phyloP scores from a whole-genome alignment of 306 rosid genomes.

The Cicer pinnatifidum region DNA sequence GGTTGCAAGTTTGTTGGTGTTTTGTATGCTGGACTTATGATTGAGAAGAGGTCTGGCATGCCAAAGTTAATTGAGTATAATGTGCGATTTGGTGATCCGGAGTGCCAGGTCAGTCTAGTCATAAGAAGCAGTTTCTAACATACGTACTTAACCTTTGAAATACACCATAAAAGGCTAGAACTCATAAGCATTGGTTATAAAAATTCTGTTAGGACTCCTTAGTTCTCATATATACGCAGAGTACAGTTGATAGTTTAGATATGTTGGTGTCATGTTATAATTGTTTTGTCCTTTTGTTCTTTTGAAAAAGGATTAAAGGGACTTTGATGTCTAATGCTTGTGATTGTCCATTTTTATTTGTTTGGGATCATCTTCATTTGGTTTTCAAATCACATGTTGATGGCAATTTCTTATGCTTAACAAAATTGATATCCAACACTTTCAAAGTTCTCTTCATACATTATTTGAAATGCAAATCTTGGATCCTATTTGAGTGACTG shows the following conservation, averaged over 20 bases:
- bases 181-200: background rate
- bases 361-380: constrained; percentile 21
- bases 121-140: constrained; percentile 32
- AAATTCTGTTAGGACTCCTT: constrained; percentile 8
- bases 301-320: constrained; percentile 3
- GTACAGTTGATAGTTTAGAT: constrained; percentile 17
- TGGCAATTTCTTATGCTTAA: background rate
- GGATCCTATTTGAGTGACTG: background rate
- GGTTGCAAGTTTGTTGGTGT: constrained; percentile 96
- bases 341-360: background rate
- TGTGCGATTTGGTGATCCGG: constrained; percentile 99
- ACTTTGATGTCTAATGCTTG: background rate
- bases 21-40: constrained; percentile 92
- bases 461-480: background rate
- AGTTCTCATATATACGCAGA: constrained; percentile 2
- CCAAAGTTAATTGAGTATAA: constrained; percentile 96
- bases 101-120: constrained; percentile 81
- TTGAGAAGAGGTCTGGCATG: constrained; percentile 89
- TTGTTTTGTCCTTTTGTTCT: background rate
- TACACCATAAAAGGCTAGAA: background rate
- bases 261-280: background rate
- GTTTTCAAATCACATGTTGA: constrained; percentile 10
- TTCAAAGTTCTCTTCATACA: constrained; percentile 9
- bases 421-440: background rate
- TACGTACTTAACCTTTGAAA: constrained; percentile 14